phyloP scores from a whole-genome alignment of 202 grass and related monocot species.

The Musa balbisiana region DNA sequence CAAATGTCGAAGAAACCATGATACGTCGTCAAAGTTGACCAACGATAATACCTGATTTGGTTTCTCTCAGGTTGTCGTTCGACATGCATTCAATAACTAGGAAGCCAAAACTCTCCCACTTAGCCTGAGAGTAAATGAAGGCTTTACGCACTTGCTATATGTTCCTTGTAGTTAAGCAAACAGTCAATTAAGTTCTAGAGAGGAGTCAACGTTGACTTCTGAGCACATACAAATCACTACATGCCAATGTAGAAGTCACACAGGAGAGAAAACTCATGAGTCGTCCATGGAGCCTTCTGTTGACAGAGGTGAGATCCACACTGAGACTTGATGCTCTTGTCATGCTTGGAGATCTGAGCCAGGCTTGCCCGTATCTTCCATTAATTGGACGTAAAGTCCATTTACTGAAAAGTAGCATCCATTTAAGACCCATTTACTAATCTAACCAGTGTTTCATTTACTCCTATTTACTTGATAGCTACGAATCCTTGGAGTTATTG shows the following conservation, averaged over 20 bases:
- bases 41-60: too few species aligned
- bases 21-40: too few species aligned
- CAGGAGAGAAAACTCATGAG: neutral
- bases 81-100: too few species aligned
- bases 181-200: too few species aligned
- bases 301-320: neutral
- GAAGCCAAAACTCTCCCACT: too few species aligned
- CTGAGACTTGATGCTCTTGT: neutral
- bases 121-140: too few species aligned
- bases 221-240: neutral
- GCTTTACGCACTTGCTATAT: too few species aligned
- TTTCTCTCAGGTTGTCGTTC: too few species aligned
- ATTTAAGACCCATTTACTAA: slow-evolving; percentile 16
- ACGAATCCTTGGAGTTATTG: neutral
- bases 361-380: slow-evolving; percentile 2
- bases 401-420: slow-evolving; percentile 16
- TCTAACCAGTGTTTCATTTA: slow-evolving; percentile 11
- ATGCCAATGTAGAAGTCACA: neutral
- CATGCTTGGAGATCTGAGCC: slow-evolving; percentile 1
- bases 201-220: neutral
- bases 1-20: too few species aligned
- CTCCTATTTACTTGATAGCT: slow-evolving; percentile 19
- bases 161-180: too few species aligned
- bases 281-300: neutral
- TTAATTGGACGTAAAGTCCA: slow-evolving; percentile 23